Conservation (phyloP, 1,139 yeast genomes). For the Pichia sp. region DNA sequence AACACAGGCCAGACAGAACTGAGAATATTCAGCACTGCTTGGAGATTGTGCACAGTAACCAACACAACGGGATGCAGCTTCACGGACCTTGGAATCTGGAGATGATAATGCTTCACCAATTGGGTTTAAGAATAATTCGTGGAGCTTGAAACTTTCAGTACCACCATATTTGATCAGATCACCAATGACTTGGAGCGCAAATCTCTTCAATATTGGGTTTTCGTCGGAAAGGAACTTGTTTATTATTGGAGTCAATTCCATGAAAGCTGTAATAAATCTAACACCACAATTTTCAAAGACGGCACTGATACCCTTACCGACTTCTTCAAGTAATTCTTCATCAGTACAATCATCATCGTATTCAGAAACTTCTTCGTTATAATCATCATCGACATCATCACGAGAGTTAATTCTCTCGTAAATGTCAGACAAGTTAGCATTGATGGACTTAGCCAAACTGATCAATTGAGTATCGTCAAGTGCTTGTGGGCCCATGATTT, state of each 20-base stretch:
- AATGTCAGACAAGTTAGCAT: constrained; percentile 63
- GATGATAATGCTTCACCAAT: constrained; percentile 65
- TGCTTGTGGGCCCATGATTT: constrained; percentile 61
- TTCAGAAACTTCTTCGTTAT: constrained; percentile 71
- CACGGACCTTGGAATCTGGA: constrained; percentile 76
- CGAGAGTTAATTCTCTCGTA: constrained; percentile 72
- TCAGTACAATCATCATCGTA: constrained; percentile 87
- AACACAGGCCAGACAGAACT: constrained; percentile 64
- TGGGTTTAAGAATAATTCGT: constrained; percentile 61
- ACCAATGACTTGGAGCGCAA: constrained; percentile 78
- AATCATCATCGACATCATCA: constrained; percentile 70
- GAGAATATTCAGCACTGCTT: constrained; percentile 64
- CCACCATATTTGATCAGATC: constrained; percentile 84
- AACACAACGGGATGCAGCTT: constrained; percentile 81
- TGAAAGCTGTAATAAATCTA: constrained; percentile 65
- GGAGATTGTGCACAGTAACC: constrained; percentile 79
- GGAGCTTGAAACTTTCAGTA: constrained; percentile 59
- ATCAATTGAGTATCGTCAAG: constrained; percentile 58
- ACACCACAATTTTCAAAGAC: constrained; percentile 64
- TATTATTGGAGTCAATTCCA: constrained; percentile 50
- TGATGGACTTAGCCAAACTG: constrained; percentile 58
- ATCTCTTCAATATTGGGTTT: constrained; percentile 64
- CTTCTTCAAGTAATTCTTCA: constrained; percentile 84
- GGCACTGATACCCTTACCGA: constrained; percentile 73
- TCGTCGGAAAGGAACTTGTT: constrained; percentile 60